A percentile compares a stretch with the other conserved stretches of the same genome.
phyloP scores from a whole-genome alignment of 139 green algal genomes.

The Axilococcus clingmanii region DNA sequence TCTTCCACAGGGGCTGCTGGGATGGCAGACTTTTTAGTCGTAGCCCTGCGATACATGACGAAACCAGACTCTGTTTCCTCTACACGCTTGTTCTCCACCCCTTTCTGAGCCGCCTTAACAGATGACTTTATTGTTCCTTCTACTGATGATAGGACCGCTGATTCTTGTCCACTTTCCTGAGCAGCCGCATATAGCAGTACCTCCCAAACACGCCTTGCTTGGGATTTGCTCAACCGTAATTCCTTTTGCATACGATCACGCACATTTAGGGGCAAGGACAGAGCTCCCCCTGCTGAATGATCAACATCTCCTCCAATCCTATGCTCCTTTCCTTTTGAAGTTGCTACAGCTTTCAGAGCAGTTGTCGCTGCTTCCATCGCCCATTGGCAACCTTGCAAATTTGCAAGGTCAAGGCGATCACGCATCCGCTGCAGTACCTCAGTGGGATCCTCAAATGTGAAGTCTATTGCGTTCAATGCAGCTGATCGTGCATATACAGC shows the following conservation, averaged over 20 bases:
- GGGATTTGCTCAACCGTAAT: conserved; percentile 20
- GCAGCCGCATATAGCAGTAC: background rate
- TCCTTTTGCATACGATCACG: conserved; percentile 9
- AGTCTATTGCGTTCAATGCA: conserved; percentile 47
- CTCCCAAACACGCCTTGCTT: conserved; percentile 14
- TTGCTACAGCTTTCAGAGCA: conserved; percentile 3
- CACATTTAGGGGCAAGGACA: conserved; percentile 5
- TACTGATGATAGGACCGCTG: background rate
- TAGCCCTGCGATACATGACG: conserved; percentile 3
- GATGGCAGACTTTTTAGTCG: background rate
- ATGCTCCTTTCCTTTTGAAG: background rate
- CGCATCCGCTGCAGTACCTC: conserved; percentile 57
- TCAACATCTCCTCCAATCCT: background rate
- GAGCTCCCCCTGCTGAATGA: conserved; percentile 3
- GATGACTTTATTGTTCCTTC: background rate
- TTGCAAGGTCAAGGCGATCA: conserved; percentile 57
- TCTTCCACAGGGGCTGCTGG: background rate
- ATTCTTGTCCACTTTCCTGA: background rate
- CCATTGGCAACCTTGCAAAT: conserved; percentile 27
- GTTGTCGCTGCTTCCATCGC: conserved; percentile 16
- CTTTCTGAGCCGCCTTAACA: conserved; percentile 2
- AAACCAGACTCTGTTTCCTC: conserved; percentile 10
- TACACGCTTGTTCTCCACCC: conserved; percentile 5
- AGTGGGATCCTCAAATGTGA: conserved; percentile 71
- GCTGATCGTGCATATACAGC: conserved; percentile 42